Evolutionary conservation across 2,329 filamentous ascomycete species (phyloP).

Genomic region (Monosporascus sp.): DNA sequence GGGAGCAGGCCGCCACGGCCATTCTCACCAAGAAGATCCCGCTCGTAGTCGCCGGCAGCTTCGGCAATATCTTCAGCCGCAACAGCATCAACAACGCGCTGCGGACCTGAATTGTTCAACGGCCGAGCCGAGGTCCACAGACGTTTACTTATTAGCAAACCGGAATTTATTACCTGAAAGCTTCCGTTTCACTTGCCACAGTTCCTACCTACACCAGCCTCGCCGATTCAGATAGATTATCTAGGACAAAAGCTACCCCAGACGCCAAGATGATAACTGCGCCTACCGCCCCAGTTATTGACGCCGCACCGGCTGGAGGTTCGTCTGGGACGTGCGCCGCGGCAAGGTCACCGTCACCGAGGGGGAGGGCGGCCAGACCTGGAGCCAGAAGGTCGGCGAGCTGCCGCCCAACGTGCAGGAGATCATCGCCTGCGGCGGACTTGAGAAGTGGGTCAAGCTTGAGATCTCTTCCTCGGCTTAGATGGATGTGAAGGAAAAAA

Average conservation of each 20-base stretch:
- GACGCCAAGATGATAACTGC: too few relatives aligned
- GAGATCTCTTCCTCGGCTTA: conserved; percentile 41
- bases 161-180: too few relatives aligned
- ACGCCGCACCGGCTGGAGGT: conserved; percentile 77
- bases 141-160: too few relatives aligned
- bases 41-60: conserved; percentile 74
- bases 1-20: conserved; percentile 86
- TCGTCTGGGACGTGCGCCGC: conserved; percentile 73
- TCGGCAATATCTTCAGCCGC: conserved; percentile 76
- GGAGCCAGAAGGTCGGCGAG: conserved; percentile 79
- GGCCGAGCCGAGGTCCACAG: too few relatives aligned
- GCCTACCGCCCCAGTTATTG: too few relatives aligned
- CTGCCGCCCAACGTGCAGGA: conserved; percentile 81
- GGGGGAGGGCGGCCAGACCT: conserved; percentile 53
- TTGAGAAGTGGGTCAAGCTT: conserved; percentile 78
- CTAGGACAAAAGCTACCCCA: too few relatives aligned
- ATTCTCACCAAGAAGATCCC: conserved; percentile 77
- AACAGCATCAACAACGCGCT: conserved; percentile 79
- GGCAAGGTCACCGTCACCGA: conserved; percentile 69
- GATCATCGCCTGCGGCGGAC: conserved; percentile 70
- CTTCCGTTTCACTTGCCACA: too few relatives aligned
- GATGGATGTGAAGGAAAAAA: too few relatives aligned
- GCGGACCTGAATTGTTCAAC: too few relatives aligned
- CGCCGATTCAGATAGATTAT: too few relatives aligned
- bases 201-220: too few relatives aligned